Conservation (phyloP, 495 filamentous ascomycete species). For the Penicillium desertorum region DNA sequence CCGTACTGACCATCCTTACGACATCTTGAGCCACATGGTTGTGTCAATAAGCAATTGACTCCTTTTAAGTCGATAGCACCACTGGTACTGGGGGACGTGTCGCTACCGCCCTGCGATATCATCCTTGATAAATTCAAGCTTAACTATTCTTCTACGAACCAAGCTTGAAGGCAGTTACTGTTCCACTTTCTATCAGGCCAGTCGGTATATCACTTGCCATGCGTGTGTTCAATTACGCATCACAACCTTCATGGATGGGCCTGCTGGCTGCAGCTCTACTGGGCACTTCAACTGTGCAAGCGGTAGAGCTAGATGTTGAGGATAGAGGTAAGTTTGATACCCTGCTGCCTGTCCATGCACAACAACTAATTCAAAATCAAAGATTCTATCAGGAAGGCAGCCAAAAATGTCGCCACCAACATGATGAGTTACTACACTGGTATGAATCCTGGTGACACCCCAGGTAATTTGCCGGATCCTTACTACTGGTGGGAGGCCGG, state of each 20-base stretch:
- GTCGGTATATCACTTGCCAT: slow-evolving; percentile 6
- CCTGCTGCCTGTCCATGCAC: background rate
- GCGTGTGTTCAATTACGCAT: slow-evolving; percentile 13
- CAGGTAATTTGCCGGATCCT: slow-evolving; percentile 70
- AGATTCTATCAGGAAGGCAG: slow-evolving; percentile 52
- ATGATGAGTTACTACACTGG: slow-evolving; percentile 68
- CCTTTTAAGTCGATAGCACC: background rate
- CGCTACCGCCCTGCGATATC: background rate
- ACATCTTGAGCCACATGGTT: no score
- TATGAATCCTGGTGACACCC: slow-evolving; percentile 65
- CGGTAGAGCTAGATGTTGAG: slow-evolving; percentile 29
- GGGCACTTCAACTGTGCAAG: slow-evolving; percentile 19
- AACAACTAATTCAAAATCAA: background rate
- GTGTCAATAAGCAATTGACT: background rate
- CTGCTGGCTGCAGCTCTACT: slow-evolving; percentile 20
- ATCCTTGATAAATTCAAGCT: background rate
- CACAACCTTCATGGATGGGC: slow-evolving; percentile 22
- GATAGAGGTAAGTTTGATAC: slow-evolving; percentile 14
- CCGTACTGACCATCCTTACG: background rate
- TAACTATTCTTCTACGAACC: background rate
- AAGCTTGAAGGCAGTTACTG: background rate
- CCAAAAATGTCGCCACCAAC: slow-evolving; percentile 41
- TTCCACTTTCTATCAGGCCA: background rate
- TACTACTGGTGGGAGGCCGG: slow-evolving; percentile 88
- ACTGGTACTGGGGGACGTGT: background rate